phyloP scores from a whole-genome alignment of 257 asterid species.

The Nicotiana otophora region DNA sequence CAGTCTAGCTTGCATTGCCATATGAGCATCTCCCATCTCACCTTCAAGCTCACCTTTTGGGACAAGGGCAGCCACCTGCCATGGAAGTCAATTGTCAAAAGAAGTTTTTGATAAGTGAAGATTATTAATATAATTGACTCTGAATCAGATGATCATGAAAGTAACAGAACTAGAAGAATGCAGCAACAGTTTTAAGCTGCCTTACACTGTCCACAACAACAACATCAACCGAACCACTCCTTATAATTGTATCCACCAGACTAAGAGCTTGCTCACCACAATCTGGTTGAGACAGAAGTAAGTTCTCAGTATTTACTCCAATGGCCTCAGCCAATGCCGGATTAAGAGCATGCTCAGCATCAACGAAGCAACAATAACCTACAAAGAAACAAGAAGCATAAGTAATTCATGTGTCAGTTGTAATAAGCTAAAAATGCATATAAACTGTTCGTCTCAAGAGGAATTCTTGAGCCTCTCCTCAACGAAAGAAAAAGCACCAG shows the following conservation, averaged over 20 bases:
- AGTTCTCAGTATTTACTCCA: constrained; percentile 73
- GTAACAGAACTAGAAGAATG: constrained; percentile 9
- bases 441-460: not conserved
- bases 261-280: constrained; percentile 99
- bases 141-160: not conserved
- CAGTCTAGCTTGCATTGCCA: constrained; percentile 99
- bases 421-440: not conserved
- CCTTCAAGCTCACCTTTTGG: constrained; percentile 98
- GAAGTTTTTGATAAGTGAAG: not conserved
- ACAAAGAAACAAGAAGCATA: not conserved
- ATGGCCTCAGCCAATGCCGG: constrained; percentile 83
- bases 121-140: constrained; percentile 11
- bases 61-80: constrained; percentile 96
- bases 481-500: not conserved
- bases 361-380: constrained; percentile 93
- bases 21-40: constrained; percentile 99
- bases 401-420: not conserved
- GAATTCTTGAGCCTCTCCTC: not conserved
- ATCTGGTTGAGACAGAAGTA: constrained; percentile 97
- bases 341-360: constrained; percentile 99
- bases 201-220: constrained; percentile 98
- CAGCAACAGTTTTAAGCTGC: not conserved
- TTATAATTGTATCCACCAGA: constrained; percentile 87
- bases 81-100: constrained; percentile 7
- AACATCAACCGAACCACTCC: constrained; percentile 99